Base-by-base conservation (phyloP, 306 rosid species). In the Malus fusca region DNA sequence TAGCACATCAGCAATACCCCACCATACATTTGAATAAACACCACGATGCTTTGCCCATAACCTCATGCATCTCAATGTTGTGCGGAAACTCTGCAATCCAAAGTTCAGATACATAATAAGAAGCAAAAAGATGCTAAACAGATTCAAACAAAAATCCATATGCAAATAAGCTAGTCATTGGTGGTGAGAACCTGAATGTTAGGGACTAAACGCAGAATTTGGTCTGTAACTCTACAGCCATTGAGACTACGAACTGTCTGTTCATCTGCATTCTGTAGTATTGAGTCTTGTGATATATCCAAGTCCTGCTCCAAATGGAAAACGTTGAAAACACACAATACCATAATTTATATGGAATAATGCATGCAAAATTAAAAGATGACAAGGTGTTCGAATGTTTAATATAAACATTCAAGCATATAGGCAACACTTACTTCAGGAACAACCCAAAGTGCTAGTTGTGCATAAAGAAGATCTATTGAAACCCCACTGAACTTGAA, bases 201-300 rank as follows among this genome's bases (percentile, higher is more conserved):
- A 65, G 99, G 99, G 84, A 95, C 99, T 83, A 95, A 79, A 51
- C 93, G 96, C 83, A 95, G 75, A 82, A 95, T 85, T 86, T 87
- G 96, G 83, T 95, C 97, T 75, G 99, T 95, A 44, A 92, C 99
- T 81, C 99, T 84, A 80, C 99, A 90, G 67, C 99, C 99, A 67
- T 95, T 95, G 69, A 95, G 89, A 92, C 99, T 95, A 56, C 90
- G 96, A 83, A 95, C 99, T 62, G 99, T 95, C 84, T 90, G 97
- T 53, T 95, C 99, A 83, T 95, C 99, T 61, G 86, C 90, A 87
- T 90, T 80, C 79, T 92, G 97, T 80, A 95, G 87, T 80, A 92
- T 85, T 23, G 93, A 87, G 26, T 92, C 97, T 88, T 95, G 96
- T 30, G 99, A 95, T 80, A 95, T 66, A 82, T 92, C 99, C 53